Evolutionary conservation across 177 flowering plant species (phyloP).

Genomic region (Vitis hybrid): DNA sequence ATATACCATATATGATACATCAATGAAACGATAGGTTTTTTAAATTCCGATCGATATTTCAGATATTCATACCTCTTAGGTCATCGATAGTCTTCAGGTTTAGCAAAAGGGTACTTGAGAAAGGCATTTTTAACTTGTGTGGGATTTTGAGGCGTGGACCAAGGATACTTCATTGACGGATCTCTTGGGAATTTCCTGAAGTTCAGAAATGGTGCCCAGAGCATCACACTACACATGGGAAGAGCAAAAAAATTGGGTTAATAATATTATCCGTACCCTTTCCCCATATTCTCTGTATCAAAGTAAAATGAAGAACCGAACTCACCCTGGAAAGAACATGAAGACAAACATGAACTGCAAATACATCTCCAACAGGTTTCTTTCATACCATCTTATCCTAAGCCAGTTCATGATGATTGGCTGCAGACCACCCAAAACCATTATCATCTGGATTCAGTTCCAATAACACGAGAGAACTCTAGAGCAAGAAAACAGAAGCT

Average conservation of each 20-base stretch:
- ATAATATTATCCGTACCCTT: neutral
- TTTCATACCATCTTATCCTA: slow-evolving; percentile 73
- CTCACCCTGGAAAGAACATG: slow-evolving; percentile 90
- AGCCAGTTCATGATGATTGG: slow-evolving; percentile 92
- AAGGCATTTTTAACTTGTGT: slow-evolving; percentile 34
- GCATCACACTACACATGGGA: slow-evolving; percentile 49
- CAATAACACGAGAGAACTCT: neutral
- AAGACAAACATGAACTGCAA: slow-evolving; percentile 88
- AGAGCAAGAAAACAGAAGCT: neutral
- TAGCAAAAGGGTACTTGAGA: slow-evolving; percentile 50
- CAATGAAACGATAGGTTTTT: too few relatives aligned
- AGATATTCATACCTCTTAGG: neutral
- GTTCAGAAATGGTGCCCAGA: slow-evolving; percentile 92
- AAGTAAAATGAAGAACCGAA: neutral
- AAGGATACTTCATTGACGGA: slow-evolving; percentile 80
- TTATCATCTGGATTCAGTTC: neutral
- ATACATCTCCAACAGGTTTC: slow-evolving; percentile 77
- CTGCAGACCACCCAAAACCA: slow-evolving; percentile 31
- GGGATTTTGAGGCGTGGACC: slow-evolving; percentile 70
- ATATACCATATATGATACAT: too few relatives aligned
- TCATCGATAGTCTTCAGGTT: slow-evolving; percentile 49
- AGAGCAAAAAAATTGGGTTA: neutral
- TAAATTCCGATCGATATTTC: too few relatives aligned
- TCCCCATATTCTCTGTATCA: too few relatives aligned
- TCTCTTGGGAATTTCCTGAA: slow-evolving; percentile 83